A percentile compares a stretch with the other conserved stretches of the same genome.
These are phyloP conservation scores for Aschersonia sp. DNA, from an alignment of 2,329 filamentous ascomycete genomes.

Conservation along the genomic window DNA sequence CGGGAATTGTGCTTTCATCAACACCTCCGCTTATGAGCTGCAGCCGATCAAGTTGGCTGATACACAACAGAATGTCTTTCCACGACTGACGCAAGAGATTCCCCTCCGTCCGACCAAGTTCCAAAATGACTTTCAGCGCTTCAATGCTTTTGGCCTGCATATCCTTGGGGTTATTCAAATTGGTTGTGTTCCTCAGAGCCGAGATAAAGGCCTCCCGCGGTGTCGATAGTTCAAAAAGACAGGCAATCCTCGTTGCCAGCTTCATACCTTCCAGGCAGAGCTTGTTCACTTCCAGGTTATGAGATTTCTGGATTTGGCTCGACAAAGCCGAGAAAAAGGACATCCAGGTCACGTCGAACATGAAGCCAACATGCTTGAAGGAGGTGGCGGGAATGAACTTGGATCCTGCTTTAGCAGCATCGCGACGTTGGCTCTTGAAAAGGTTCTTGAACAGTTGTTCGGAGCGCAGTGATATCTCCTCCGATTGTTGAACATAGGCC, in stretches of 20 bases:
- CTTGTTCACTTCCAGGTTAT: slow-evolving; percentile 83
- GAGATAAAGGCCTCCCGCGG: slow-evolving; percentile 90
- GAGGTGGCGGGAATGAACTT: slow-evolving; percentile 87
- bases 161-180: slow-evolving; percentile 87
- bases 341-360: slow-evolving; percentile 99
- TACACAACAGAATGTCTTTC: slow-evolving; percentile 88
- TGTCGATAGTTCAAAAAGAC: slow-evolving; percentile 85
- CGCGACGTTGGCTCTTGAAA: slow-evolving; percentile 76
- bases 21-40: slow-evolving; percentile 92
- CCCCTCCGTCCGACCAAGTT: slow-evolving; percentile 85
- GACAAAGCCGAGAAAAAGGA: slow-evolving; percentile 92
- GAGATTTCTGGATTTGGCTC: slow-evolving; percentile 81
- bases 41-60: slow-evolving; percentile 88
- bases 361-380: slow-evolving; percentile 86
- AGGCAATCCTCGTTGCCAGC: slow-evolving; percentile 82
- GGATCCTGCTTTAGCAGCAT: slow-evolving; percentile 52
- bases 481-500: slow-evolving; percentile 86
- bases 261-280: slow-evolving; percentile 93
- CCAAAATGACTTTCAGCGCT: slow-evolving; percentile 78
- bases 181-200: slow-evolving; percentile 83
- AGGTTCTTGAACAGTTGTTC: slow-evolving; percentile 87
- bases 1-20: slow-evolving; percentile 81
- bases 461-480: slow-evolving; percentile 65
- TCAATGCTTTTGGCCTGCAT: slow-evolving; percentile 96
- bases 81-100: slow-evolving; percentile 81